A percentile compares a stretch with the other conserved stretches of the same genome.
These are phyloP conservation scores for Phaffia australis DNA, from an alignment of 768 basidiomycete genomes.

Conservation along the genomic window DNA sequence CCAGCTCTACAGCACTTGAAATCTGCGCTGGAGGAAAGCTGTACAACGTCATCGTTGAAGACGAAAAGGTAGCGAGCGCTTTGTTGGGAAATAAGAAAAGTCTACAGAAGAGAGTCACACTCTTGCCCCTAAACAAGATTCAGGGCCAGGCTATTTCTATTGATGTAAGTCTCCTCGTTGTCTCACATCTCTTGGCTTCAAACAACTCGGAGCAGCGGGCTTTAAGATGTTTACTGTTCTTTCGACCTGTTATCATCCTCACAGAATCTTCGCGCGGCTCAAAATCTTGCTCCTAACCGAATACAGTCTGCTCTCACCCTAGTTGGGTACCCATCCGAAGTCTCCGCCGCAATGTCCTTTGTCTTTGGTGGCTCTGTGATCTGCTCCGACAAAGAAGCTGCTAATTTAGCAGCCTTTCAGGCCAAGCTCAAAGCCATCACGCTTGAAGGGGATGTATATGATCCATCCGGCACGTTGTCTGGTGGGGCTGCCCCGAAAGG, in stretches of 20 bases:
- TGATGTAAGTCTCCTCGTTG: constrained; percentile 41
- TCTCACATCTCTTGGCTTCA: not conserved
- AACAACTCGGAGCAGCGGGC: not conserved
- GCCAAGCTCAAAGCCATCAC: constrained; percentile 72
- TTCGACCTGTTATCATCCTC: not conserved
- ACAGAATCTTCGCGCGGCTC: constrained; percentile 67
- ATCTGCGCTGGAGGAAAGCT: constrained; percentile 79
- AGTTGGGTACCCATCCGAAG: constrained; percentile 67
- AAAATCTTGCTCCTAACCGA: constrained; percentile 62
- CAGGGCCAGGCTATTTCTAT: constrained; percentile 48
- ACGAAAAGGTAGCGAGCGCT: constrained; percentile 76
- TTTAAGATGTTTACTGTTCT: not conserved
- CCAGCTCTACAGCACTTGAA: constrained; percentile 81
- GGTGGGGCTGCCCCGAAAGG: constrained; percentile 72
- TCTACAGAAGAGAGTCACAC: constrained; percentile 77
- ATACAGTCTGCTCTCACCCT: constrained; percentile 80
- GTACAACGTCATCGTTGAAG: constrained; percentile 86
- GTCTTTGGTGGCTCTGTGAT: constrained; percentile 90
- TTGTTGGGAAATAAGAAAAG: constrained; percentile 58
- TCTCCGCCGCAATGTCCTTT: constrained; percentile 77
- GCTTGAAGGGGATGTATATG: constrained; percentile 88
- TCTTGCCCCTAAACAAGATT: constrained; percentile 91
- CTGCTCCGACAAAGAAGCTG: constrained; percentile 76
- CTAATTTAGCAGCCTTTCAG: constrained; percentile 77
- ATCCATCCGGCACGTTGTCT: constrained; percentile 84